Conservation (phyloP, 768 basidiomycete genomes). For the Serpula lacrymans region DNA sequence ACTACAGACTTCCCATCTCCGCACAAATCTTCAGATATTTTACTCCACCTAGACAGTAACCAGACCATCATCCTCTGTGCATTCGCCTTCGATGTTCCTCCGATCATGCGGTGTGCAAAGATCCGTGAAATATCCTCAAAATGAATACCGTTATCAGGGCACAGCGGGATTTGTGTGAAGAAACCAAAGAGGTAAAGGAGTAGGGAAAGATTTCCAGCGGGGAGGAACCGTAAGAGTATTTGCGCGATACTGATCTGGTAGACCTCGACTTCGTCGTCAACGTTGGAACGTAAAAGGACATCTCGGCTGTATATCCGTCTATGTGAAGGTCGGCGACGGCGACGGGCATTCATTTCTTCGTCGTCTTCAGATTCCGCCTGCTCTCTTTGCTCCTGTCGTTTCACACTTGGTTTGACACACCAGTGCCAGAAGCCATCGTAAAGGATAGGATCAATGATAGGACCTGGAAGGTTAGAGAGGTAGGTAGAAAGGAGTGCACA, state of each 20-base stretch:
- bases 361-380: constrained; percentile 31
- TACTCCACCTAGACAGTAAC: constrained; percentile 25
- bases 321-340: constrained; percentile 6
- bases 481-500: constrained; percentile 46
- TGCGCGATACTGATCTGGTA: constrained; percentile 39
- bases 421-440: constrained; percentile 40
- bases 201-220: constrained; percentile 36
- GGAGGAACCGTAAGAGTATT: constrained; percentile 48
- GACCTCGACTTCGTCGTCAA: constrained; percentile 24
- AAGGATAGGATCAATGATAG: constrained; percentile 40
- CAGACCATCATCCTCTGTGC: constrained; percentile 31
- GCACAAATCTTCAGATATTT: constrained; percentile 20
- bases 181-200: constrained; percentile 45
- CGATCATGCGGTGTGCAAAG: constrained; percentile 41
- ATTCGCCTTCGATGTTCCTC: constrained; percentile 23
- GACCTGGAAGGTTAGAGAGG: constrained; percentile 43
- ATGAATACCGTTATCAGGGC: constrained; percentile 47
- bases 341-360: constrained; percentile 9
- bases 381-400: constrained; percentile 27
- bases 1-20: no score
- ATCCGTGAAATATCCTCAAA: constrained; percentile 43
- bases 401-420: constrained; percentile 42
- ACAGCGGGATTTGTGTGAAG: constrained; percentile 49
- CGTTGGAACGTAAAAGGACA: constrained; percentile 13
- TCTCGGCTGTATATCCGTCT: no score